A percentile compares a stretch with the other conserved stretches of the same genome.
Conservation (phyloP, 1,284 basidiomycete genomes). For the Fomitopsis palustris region DNA sequence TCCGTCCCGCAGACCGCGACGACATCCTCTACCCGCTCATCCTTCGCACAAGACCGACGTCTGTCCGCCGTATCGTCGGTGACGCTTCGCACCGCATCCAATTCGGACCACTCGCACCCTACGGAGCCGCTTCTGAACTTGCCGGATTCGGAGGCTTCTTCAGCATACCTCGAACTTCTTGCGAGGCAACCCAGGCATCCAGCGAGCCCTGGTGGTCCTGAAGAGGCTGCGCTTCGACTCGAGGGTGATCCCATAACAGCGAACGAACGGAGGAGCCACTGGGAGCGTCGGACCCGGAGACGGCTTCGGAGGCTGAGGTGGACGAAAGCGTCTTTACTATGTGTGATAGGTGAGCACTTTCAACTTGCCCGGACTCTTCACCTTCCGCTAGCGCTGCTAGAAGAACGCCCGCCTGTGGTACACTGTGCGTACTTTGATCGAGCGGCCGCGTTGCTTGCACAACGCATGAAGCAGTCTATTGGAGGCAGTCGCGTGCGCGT, state of each 20-base stretch:
- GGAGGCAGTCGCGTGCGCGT: not conserved
- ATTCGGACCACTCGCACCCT: constrained; percentile 46
- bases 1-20: not conserved
- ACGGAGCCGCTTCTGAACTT: constrained; percentile 45
- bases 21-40: constrained; percentile 20
- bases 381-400: too few species aligned
- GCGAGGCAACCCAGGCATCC: constrained; percentile 43
- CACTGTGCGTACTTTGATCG: not conserved
- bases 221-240: constrained; percentile 35
- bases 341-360: constrained; percentile 44
- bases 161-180: constrained; percentile 45
- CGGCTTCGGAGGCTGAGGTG: constrained; percentile 39
- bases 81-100: constrained; percentile 41
- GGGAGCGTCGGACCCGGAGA: constrained; percentile 34
- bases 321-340: constrained; percentile 37
- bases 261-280: constrained; percentile 37
- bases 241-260: constrained; percentile 37
- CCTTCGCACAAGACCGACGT: constrained; percentile 29
- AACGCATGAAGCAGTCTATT: not conserved
- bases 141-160: constrained; percentile 32
- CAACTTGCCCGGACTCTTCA: not conserved
- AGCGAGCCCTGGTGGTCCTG: constrained; percentile 26
- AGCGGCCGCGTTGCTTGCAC: not conserved
- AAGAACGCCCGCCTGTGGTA: not conserved
- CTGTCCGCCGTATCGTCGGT: constrained; percentile 46